Evolutionary conservation across 116 monocot genomes (phyloP).

Genomic region (Cymodocea nodosa): DNA sequence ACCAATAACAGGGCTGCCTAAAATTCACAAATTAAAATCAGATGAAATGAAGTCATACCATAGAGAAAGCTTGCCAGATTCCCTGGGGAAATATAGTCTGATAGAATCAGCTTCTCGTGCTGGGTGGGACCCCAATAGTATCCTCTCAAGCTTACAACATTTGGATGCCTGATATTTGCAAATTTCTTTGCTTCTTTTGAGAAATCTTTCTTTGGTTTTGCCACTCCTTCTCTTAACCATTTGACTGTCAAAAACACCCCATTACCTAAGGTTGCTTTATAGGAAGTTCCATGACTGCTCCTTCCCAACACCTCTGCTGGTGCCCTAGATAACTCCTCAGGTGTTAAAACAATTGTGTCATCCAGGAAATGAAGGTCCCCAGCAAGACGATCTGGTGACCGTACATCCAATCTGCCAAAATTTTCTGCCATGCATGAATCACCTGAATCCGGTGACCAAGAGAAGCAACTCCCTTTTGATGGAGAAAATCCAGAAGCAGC

Average conservation of each 20-base stretch:
- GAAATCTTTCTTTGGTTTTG: constrained; percentile 93
- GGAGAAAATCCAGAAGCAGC: constrained; percentile 48
- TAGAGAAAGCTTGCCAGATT: constrained; percentile 92
- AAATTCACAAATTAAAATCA: no score
- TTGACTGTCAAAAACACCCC: constrained; percentile 87
- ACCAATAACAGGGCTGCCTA: no score
- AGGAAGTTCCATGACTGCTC: constrained; percentile 98
- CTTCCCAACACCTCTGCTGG: constrained; percentile 92
- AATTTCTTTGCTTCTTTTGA: constrained; percentile 88
- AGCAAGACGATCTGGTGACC: constrained; percentile 70
- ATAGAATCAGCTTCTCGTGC: constrained; percentile 89
- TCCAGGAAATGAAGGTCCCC: constrained; percentile 90
- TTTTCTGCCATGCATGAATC: constrained; percentile 43
- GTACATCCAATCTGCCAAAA: constrained; percentile 51
- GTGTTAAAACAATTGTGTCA: constrained; percentile 76
- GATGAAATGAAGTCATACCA: constrained; percentile 26
- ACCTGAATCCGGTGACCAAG: constrained; percentile 83
- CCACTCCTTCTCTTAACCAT: constrained; percentile 95
- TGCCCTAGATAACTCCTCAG: constrained; percentile 88
- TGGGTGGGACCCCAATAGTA: constrained; percentile 97
- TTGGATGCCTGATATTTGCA: constrained; percentile 89
- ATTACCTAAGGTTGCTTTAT: constrained; percentile 80
- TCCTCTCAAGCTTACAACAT: constrained; percentile 81
- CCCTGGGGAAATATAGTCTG: constrained; percentile 82
- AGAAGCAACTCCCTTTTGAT: constrained; percentile 58